These are phyloP conservation scores for Pugionium dolabratum DNA, from an alignment of 345 rosid genomes.

Conservation along the genomic window DNA sequence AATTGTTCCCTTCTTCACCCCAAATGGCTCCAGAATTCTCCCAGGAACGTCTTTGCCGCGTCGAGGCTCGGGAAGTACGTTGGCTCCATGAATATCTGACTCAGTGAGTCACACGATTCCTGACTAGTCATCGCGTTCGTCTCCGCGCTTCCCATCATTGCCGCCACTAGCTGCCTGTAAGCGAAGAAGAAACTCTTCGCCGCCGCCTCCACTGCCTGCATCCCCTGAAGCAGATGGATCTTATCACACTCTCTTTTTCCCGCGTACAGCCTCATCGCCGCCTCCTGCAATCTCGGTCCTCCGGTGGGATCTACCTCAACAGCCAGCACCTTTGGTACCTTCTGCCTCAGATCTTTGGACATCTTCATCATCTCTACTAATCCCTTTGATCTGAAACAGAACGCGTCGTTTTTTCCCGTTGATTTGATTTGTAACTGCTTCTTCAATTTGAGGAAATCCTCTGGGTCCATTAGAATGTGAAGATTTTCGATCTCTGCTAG, in stretches of 20 bases:
- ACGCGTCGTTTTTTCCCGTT: slow-evolving; percentile 52
- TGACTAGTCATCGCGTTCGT: slow-evolving; percentile 51
- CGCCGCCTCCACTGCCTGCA: slow-evolving; percentile 84
- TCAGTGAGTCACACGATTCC: slow-evolving; percentile 62
- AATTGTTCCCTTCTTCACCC: slow-evolving; percentile 18
- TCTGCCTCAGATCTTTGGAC: slow-evolving; percentile 72
- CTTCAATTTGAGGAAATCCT: slow-evolving; percentile 76
- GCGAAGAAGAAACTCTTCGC: slow-evolving; percentile 75
- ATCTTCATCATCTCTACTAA: slow-evolving; percentile 60
- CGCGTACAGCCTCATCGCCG: slow-evolving; percentile 81
- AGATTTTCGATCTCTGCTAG: slow-evolving; percentile 64
- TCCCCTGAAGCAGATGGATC: slow-evolving; percentile 65
- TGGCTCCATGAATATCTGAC: slow-evolving; percentile 81
- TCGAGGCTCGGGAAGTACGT: slow-evolving; percentile 92
- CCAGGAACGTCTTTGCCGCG: slow-evolving; percentile 95
- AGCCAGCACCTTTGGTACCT: slow-evolving; percentile 63
- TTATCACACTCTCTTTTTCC: slow-evolving; percentile 53
- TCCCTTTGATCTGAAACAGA: slow-evolving; percentile 79
- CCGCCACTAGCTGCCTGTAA: slow-evolving; percentile 72
- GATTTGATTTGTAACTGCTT: slow-evolving; percentile 55
- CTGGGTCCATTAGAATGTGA: slow-evolving; percentile 77
- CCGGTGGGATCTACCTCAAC: slow-evolving; percentile 97
- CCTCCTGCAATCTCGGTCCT: slow-evolving; percentile 88
- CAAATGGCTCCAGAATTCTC: slow-evolving; percentile 62
- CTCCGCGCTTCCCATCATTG: slow-evolving; percentile 87